A percentile compares a stretch with the other conserved stretches of the same genome.
phyloP scores from a whole-genome alignment of 1,284 basidiomycete genomes.

The Cystobasidium sp. region DNA sequence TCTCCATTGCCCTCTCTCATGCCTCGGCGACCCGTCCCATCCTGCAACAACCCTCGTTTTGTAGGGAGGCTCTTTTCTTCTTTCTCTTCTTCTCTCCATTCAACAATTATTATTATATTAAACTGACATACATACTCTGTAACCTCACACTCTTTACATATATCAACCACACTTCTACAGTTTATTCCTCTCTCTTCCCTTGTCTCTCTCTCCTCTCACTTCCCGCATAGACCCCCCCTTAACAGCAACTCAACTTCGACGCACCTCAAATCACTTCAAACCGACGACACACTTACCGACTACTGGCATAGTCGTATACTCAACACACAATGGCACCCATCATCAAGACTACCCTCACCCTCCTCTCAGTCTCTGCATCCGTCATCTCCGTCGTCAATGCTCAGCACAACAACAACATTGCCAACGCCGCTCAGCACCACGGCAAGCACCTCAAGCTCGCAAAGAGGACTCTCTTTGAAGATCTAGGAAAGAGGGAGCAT shows the following conservation, averaged over 20 bases:
- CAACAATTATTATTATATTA: neutral
- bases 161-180: conserved; percentile 14
- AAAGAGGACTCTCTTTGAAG: conserved; percentile 32
- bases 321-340: conserved; percentile 30
- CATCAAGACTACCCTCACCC: conserved; percentile 39
- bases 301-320: conserved; percentile 23
- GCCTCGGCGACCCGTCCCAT: neutral
- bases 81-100: neutral
- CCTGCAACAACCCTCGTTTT: neutral
- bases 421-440: conserved; percentile 8
- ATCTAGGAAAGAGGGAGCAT: conserved; percentile 21
- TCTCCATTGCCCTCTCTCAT: neutral
- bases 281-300: conserved; percentile 7
- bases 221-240: conserved; percentile 14
- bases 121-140: neutral
- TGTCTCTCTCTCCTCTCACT: neutral
- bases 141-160: conserved; percentile 20
- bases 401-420: neutral
- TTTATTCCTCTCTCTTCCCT: neutral
- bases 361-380: conserved; percentile 16
- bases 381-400: neutral
- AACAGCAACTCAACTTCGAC: conserved; percentile 17
- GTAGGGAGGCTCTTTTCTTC: too few species aligned
- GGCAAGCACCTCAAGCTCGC: conserved; percentile 40
- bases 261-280: neutral